Evolutionary conservation across 805 yeast genomes (phyloP).

Genomic region (Huiozyma naganishii): DNA sequence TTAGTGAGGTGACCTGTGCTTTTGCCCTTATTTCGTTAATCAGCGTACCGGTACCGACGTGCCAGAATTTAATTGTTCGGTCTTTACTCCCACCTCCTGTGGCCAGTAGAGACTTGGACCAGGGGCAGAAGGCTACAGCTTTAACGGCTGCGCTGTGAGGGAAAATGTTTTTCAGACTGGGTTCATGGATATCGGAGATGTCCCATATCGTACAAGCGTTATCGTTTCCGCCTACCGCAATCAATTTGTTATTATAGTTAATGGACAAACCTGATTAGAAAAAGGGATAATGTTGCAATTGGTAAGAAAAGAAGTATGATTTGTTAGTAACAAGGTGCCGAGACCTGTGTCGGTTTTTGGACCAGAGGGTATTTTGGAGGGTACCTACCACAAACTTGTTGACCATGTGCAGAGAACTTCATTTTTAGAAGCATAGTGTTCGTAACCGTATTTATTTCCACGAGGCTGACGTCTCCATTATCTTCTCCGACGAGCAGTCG

Average conservation of each 20-base stretch:
- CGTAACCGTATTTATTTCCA: slow-evolving; percentile 6
- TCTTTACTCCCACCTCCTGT: slow-evolving; percentile 90
- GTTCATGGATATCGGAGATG: slow-evolving; percentile 31
- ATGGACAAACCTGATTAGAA: slow-evolving; percentile 42
- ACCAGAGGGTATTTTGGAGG: slow-evolving; percentile 1
- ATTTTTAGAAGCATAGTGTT: slow-evolving; percentile 13
- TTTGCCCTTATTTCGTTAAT: slow-evolving; percentile 44
- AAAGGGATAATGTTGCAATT: not conserved
- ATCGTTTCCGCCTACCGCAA: slow-evolving; percentile 81
- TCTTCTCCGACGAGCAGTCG: slow-evolving; percentile 53
- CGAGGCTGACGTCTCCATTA: slow-evolving; percentile 44
- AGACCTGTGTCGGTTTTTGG: not conserved
- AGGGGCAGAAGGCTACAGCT: slow-evolving; percentile 84
- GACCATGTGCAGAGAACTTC: slow-evolving; percentile 38
- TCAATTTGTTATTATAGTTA: slow-evolving; percentile 39
- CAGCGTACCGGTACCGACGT: slow-evolving; percentile 65
- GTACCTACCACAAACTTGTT: slow-evolving; percentile 48
- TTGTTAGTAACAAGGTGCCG: not conserved
- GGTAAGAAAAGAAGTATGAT: slow-evolving; percentile 2
- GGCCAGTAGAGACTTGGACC: slow-evolving; percentile 70
- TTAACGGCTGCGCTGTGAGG: slow-evolving; percentile 81
- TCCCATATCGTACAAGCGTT: slow-evolving; percentile 75
- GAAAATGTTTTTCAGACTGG: slow-evolving; percentile 38
- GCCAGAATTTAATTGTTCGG: slow-evolving; percentile 78
- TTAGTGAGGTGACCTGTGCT: slow-evolving; percentile 69